phyloP scores from a whole-genome alignment of 768 basidiomycete genomes.

The Psilocybe cubensis region DNA sequence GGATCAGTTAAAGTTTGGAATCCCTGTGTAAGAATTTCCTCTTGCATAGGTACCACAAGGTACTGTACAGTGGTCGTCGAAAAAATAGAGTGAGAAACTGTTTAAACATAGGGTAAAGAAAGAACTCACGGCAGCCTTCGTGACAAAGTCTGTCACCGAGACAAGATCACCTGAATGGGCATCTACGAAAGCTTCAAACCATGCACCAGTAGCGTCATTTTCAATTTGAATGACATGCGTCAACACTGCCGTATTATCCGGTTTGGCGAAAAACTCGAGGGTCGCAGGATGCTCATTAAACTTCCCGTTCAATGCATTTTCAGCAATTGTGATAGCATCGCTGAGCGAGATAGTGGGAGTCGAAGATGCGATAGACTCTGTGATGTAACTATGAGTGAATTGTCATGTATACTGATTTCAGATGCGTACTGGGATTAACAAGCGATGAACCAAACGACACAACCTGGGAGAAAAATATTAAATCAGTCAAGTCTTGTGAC shows the following conservation, averaged over 20 bases:
- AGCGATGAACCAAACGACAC: conserved; percentile 29
- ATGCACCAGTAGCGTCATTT: conserved; percentile 42
- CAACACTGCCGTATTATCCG: conserved; percentile 42
- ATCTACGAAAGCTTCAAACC: conserved; percentile 66
- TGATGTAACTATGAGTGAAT: not conserved
- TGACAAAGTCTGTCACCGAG: conserved; percentile 57
- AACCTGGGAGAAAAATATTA: not conserved
- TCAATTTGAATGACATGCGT: conserved; percentile 45
- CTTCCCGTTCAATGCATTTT: conserved; percentile 42
- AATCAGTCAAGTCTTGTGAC: conserved; percentile 9
- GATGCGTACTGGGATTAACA: conserved; percentile 16
- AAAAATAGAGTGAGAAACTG: not conserved
- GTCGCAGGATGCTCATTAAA: conserved; percentile 45
- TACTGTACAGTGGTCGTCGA: conserved; percentile 29
- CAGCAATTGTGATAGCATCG: conserved; percentile 37
- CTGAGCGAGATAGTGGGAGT: conserved; percentile 39
- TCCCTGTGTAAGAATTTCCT: conserved; percentile 10
- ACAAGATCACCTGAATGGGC: conserved; percentile 59
- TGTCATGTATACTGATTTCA: not conserved
- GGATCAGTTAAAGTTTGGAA: conserved; percentile 49
- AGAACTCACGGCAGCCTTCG: conserved; percentile 42
- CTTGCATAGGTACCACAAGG: conserved; percentile 25
- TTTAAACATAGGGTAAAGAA: not conserved
- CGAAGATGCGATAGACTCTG: conserved; percentile 37
- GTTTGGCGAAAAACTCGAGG: conserved; percentile 46